These are phyloP conservation scores for Phlyctochytrium planicorne DNA, from an alignment of 192 early-diverging fungal genomes.

Conservation along the genomic window DNA sequence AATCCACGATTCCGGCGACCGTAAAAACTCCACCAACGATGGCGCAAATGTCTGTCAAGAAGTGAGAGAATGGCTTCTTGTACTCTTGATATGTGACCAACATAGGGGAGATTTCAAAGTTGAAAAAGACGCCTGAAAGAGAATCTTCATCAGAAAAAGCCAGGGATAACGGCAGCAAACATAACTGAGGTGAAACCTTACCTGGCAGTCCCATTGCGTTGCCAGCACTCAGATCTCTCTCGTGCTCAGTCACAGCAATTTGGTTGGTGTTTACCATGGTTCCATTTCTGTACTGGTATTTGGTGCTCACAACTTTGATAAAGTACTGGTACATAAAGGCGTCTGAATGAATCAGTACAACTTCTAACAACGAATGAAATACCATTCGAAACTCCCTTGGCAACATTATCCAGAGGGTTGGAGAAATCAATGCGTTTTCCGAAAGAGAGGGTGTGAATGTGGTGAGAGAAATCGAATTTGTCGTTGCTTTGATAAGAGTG, in stretches of 20 bases:
- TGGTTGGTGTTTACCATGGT: slow-evolving; percentile 83
- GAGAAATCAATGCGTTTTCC: slow-evolving; percentile 55
- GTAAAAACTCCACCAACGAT: slow-evolving; percentile 95
- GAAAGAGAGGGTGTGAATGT: slow-evolving; percentile 80
- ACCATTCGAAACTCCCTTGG: slow-evolving; percentile 54
- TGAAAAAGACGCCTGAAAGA: slow-evolving; percentile 82
- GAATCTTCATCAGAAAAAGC: neutral
- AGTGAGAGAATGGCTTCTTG: slow-evolving; percentile 78
- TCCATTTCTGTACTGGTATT: slow-evolving; percentile 69
- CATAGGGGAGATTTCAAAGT: slow-evolving; percentile 97
- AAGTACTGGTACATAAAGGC: slow-evolving; percentile 87
- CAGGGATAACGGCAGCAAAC: neutral
- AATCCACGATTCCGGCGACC: slow-evolving; percentile 89
- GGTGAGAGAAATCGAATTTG: slow-evolving; percentile 79
- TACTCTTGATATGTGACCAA: slow-evolving; percentile 82
- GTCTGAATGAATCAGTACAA: slow-evolving; percentile 32
- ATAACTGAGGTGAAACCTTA: slow-evolving; percentile 6
- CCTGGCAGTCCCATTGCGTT: slow-evolving; percentile 34
- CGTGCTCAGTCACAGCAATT: slow-evolving; percentile 90
- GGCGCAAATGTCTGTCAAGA: slow-evolving; percentile 87
- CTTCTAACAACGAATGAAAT: slow-evolving; percentile 12
- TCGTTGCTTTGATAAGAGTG: slow-evolving; percentile 50
- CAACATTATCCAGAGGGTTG: slow-evolving; percentile 69
- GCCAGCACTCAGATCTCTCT: slow-evolving; percentile 50
- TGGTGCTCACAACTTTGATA: slow-evolving; percentile 89